Base-by-base conservation (phyloP, 352 stramenopile species). In the Bremia lactucae region DNA sequence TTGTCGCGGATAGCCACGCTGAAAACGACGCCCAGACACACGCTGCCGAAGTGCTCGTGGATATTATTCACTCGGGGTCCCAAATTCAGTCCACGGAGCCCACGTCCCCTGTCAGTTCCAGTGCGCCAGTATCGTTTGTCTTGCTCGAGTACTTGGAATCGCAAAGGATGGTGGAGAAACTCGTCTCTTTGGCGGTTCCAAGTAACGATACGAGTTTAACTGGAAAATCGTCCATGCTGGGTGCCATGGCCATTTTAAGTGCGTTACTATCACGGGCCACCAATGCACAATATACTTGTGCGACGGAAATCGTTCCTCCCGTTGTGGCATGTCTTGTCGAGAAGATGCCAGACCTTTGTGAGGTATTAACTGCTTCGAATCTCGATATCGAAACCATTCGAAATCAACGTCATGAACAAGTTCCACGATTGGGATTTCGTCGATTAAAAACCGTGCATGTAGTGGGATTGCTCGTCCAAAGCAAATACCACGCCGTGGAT, bases 11-110 rank as follows among this genome's bases (percentile, higher is more conserved):
- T 3, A 33, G 40, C 0, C 51, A 71, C 14, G 66, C 55, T 3
- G 71, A 87, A 49, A 88, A 68, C 33, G 79, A 92, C 45, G 69
- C 82, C 21, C 79, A 92, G 60, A 89, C 87, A 54, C 79, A 92
- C 60, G 74, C 76, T 29, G 66, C 76, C 6, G 79, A 92, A 47
- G 72, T 90, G 29, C 52, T 87, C 11, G 72, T 86, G 24, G 79
- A 92, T 54, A 82, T 92, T 49, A 87, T 92, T 53, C 79, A 92
- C 57, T 89, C 76, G 26, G 79, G 72, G 35, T 84, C 71, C 13
- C 76, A 76, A 21, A 68, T 72, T 8, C 73, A 89, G 49, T 73
- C 85, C 49, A 83, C 60, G 28, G 73, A 85, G 38, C 73, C 72
- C 15, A 55, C 62, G 6, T 87, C 76, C 8, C 76, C 76, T 18